Percentiles rank a stretch among this genome's conserved stretches.
phyloP scores from a whole-genome alignment of 106 monocot species.

The Phalaenopsis aphrodite region DNA sequence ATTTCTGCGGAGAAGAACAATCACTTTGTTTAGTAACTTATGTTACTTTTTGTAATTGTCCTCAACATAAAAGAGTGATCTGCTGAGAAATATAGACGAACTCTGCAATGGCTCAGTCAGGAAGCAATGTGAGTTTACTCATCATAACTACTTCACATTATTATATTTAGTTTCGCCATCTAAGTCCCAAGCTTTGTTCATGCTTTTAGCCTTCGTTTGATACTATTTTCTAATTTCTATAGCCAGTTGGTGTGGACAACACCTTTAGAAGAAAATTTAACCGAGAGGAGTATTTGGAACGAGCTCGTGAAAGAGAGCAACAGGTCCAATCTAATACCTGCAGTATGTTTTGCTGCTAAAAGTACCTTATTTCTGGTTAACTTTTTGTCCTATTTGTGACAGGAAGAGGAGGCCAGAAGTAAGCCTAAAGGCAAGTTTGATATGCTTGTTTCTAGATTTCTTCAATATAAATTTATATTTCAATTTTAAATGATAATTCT shows the following conservation, averaged over 20 bases:
- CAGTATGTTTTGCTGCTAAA: background rate
- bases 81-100: background rate
- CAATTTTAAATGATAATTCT: background rate
- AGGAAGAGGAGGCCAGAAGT: constrained; percentile 54
- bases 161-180: background rate
- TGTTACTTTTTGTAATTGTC: background rate
- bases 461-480: background rate
- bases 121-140: constrained; percentile 27
- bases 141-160: background rate
- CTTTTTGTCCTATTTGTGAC: constrained; percentile 5
- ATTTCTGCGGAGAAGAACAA: background rate
- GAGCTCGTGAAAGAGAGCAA: constrained; percentile 64
- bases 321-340: constrained; percentile 24
- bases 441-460: background rate
- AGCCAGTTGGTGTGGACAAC: constrained; percentile 89
- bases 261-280: constrained; percentile 83
- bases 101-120: constrained; percentile 30
- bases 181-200: background rate
- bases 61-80: background rate
- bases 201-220: background rate
- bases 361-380: background rate
- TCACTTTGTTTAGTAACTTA: background rate
- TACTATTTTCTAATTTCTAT: background rate
- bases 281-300: constrained; percentile 66
- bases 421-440: constrained; percentile 48